These are phyloP conservation scores for Capsella bursapastoris DNA, from an alignment of 345 rosid species.

Conservation along the genomic window DNA sequence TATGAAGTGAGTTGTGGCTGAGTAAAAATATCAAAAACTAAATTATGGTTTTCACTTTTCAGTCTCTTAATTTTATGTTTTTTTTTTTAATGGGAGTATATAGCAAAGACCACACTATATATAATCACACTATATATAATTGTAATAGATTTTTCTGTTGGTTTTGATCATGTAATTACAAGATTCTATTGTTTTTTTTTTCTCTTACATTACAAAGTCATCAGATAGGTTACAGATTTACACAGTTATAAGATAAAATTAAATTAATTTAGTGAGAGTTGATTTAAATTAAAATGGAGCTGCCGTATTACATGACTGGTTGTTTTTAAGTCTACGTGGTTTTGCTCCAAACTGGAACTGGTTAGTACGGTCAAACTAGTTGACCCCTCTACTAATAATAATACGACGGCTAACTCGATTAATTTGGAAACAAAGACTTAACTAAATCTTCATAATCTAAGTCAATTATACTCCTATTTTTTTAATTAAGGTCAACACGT, in stretches of 20 bases:
- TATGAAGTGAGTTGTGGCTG: not conserved
- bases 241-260: not conserved
- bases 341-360: not conserved
- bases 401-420: not conserved
- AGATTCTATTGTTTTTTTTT: not conserved
- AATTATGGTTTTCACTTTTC: not conserved
- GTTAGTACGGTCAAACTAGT: constrained; percentile 31
- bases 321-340: constrained; percentile 13
- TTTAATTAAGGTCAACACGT: no score
- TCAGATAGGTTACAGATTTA: constrained; percentile 8
- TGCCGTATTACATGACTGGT: constrained; percentile 29
- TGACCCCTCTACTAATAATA: not conserved
- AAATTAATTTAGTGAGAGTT: constrained; percentile 13
- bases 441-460: no score
- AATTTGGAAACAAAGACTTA: not conserved
- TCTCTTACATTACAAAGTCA: constrained; percentile 1
- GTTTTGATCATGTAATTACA: not conserved
- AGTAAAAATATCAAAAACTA: not conserved
- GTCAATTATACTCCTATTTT: no score
- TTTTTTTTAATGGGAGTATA: no score
- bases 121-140: not conserved
- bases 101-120: no score
- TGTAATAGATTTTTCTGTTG: not conserved
- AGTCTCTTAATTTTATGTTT: not conserved
- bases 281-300: not conserved